phyloP scores from a whole-genome alignment of 495 filamentous ascomycete species.

The Apiosordaria backusii region DNA sequence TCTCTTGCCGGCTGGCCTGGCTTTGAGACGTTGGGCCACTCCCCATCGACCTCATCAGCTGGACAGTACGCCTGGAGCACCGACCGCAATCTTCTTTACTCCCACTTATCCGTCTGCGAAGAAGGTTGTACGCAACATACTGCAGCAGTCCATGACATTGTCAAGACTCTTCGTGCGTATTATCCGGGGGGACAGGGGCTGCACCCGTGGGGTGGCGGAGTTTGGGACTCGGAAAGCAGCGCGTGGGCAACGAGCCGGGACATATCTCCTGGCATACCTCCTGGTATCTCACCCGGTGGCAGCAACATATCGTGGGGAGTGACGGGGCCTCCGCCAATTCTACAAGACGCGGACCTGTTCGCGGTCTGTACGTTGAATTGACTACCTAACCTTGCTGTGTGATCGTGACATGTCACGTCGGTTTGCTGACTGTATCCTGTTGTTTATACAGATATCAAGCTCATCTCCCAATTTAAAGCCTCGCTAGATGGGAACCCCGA shows the following conservation, averaged over 20 bases:
- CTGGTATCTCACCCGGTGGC: constrained; percentile 11
- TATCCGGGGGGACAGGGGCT: constrained; percentile 3
- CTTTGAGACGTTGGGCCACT: constrained; percentile 15
- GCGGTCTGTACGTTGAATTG: constrained; percentile 29
- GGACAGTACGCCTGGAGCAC: constrained; percentile 25
- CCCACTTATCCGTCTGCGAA: constrained; percentile 21
- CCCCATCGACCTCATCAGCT: constrained; percentile 5
- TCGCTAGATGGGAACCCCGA: constrained; percentile 39
- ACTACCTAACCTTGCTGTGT: neutral
- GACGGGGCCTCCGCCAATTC: constrained; percentile 20
- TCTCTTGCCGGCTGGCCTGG: constrained; percentile 20
- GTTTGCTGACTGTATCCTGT: constrained; percentile 1
- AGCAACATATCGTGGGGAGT: constrained; percentile 17
- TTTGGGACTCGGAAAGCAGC: constrained; percentile 15
- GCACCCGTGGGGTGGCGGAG: constrained; percentile 10
- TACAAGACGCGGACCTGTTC: constrained; percentile 29
- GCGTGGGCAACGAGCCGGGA: neutral
- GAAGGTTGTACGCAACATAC: constrained; percentile 31
- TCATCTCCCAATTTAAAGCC: constrained; percentile 48
- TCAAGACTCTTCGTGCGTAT: constrained; percentile 24
- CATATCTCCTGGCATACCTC: neutral
- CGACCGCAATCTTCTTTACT: constrained; percentile 13
- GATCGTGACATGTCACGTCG: neutral
- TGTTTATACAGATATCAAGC: constrained; percentile 51
- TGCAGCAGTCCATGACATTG: constrained; percentile 30